Base-by-base conservation (phyloP, 495 filamentous ascomycete genomes). In the Peziza echinospora region DNA sequence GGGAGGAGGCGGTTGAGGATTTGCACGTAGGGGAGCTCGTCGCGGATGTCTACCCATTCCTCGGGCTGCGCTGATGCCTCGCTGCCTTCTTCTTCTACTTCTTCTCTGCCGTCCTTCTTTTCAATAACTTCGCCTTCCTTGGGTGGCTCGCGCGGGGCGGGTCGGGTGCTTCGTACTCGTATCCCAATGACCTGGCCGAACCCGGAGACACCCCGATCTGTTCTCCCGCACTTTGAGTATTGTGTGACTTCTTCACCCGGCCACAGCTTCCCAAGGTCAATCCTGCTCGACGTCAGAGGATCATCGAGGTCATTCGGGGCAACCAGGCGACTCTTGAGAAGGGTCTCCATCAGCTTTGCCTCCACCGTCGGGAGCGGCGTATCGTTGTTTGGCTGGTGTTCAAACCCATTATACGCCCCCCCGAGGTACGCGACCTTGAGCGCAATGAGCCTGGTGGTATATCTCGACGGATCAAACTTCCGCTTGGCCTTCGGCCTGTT, bases 361-460 rank as follows among this genome's bases (percentile, higher is more conserved):
- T 97, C 89, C 49, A 97, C 76, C 0, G 84, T 84, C 39, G 86
- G 78, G 26, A 79, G 53, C 0, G 75, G 76, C 11, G 77, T 80
- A 0, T 53, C 60, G 48, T 76, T 78, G 44, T 71, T 71, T 34
- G 67, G 64, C 51, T 82, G 75, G 63, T 82, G 76, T 64, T 96
- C 89, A 50, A 85, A 84, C 2, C 89, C 91, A 63, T 86, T 84
- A 59, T 93, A 97, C 46, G 71, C 67, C 53, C 82, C 80, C 26
- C 89, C 89, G 16, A 96, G 67, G 64, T 97, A 97, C 40, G 89
- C 84, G 34, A 96, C 75, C 57, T 94, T 96, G 22, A 97, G 67
- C 17, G 91, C 89, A 37, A 97, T 79, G 45, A 76, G 70, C 19
- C 91, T 73, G 19, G 83, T 93, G 25, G 69, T 67, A 64, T 94